These are phyloP conservation scores for Hydnomerulius pinastri DNA, from an alignment of 768 basidiomycete species.

Conservation along the genomic window DNA sequence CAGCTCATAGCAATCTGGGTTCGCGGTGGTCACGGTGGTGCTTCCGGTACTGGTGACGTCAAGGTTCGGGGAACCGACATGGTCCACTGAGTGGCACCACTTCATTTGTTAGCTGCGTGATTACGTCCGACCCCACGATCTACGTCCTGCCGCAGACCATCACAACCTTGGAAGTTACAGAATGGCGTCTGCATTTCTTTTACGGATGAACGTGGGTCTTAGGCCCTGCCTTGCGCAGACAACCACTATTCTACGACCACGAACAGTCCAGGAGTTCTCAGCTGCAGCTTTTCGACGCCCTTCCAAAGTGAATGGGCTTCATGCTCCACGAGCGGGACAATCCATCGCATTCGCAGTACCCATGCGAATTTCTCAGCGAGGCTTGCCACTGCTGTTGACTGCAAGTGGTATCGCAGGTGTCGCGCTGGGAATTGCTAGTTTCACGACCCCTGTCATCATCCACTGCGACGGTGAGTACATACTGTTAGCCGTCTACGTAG, in stretches of 20 bases:
- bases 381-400: constrained; percentile 22
- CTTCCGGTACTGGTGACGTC: too few relatives aligned
- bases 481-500: neutral
- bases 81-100: too few relatives aligned
- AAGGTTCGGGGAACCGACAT: too few relatives aligned
- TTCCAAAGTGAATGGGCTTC: neutral
- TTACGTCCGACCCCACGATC: too few relatives aligned
- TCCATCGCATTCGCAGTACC: neutral
- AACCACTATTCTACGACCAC: constrained; percentile 1
- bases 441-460: constrained; percentile 35
- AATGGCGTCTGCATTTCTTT: constrained; percentile 14
- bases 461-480: constrained; percentile 55
- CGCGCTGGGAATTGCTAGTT: constrained; percentile 46
- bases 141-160: neutral
- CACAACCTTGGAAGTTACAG: neutral
- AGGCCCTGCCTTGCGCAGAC: constrained; percentile 6
- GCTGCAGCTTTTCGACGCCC: neutral
- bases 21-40: too few relatives aligned
- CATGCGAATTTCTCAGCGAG: constrained; percentile 8
- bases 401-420: constrained; percentile 40
- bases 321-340: neutral
- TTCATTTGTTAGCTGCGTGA: too few relatives aligned
- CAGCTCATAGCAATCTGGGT: too few relatives aligned
- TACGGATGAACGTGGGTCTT: constrained; percentile 20
- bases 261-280: neutral